phyloP scores from a whole-genome alignment of 2,329 filamentous ascomycete genomes.

The Huntiella savannae region DNA sequence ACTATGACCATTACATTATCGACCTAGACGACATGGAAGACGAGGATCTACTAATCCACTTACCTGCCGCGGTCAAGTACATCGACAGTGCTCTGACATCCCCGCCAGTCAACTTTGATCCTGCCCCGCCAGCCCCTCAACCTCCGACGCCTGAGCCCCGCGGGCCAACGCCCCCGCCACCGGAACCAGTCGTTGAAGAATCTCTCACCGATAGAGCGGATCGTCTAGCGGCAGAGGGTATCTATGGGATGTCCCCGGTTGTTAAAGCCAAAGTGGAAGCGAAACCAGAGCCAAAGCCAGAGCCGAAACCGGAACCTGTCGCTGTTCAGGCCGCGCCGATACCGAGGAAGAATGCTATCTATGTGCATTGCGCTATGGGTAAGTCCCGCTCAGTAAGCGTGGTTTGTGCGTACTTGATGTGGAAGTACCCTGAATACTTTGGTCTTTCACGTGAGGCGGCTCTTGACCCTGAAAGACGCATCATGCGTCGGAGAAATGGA shows the following conservation, averaged over 20 bases:
- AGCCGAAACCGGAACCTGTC: conserved; percentile 3
- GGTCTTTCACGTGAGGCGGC: conserved; percentile 26
- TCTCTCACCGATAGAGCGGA: conserved; percentile 8
- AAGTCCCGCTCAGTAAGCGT: conserved; percentile 82
- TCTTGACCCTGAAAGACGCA: conserved; percentile 19
- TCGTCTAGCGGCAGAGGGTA: conserved; percentile 6
- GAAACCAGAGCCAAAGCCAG: neutral
- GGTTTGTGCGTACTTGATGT: conserved; percentile 69
- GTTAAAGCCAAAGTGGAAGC: neutral
- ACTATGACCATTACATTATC: conserved; percentile 54
- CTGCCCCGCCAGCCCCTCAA: neutral
- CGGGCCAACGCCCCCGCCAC: neutral
- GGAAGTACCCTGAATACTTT: conserved; percentile 38
- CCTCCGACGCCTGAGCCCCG: neutral
- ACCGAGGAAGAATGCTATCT: conserved; percentile 22
- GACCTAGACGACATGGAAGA: conserved; percentile 84
- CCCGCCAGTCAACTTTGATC: conserved; percentile 1
- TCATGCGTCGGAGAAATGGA: conserved; percentile 11
- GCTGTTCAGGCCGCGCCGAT: neutral
- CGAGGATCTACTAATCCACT: conserved; percentile 65
- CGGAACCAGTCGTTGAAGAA: neutral
- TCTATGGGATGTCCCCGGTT: neutral
- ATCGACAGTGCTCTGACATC: conserved; percentile 52
- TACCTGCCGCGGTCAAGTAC: conserved; percentile 61
- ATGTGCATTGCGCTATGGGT: conserved; percentile 71